Evolutionary conservation across 2,329 filamentous ascomycete genomes (phyloP).

Genomic region (Verticillium albo-atrum): DNA sequence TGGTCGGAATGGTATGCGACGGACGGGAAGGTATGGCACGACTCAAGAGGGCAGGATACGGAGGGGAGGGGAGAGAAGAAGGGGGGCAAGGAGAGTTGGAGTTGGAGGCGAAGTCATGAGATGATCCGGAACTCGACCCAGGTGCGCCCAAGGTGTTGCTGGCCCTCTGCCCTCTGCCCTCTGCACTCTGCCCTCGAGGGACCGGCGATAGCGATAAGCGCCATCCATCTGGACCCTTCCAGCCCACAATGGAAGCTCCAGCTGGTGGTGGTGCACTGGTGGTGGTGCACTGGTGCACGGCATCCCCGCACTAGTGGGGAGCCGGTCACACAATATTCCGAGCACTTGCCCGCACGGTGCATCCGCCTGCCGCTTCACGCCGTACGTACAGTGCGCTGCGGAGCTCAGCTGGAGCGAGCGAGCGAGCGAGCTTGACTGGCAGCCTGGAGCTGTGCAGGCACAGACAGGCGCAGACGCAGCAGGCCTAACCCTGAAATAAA

Average conservation of each 20-base stretch:
- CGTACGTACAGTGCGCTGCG: background rate
- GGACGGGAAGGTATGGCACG: background rate
- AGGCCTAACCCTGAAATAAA: slow-evolving; percentile 15
- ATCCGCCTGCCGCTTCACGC: background rate
- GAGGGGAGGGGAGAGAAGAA: background rate
- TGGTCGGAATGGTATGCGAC: background rate
- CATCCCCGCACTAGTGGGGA: background rate
- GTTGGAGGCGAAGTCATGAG: background rate
- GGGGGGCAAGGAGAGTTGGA: slow-evolving; percentile 1
- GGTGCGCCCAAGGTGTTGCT: background rate
- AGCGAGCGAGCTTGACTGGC: background rate
- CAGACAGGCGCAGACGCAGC: too few species aligned
- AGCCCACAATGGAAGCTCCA: background rate
- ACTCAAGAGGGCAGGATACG: slow-evolving; percentile 5
- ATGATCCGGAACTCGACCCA: background rate
- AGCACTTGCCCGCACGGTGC: background rate
- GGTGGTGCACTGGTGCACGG: background rate
- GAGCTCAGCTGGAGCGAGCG: background rate
- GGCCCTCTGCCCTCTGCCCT: background rate
- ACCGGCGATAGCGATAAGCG: background rate
- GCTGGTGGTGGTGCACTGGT: background rate
- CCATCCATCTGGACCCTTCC: background rate
- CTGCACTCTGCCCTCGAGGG: background rate
- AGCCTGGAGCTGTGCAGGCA: background rate
- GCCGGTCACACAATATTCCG: background rate